Evolutionary conservation across 2,329 filamentous ascomycete species (phyloP).

Genomic region (Diplodia mutila): DNA sequence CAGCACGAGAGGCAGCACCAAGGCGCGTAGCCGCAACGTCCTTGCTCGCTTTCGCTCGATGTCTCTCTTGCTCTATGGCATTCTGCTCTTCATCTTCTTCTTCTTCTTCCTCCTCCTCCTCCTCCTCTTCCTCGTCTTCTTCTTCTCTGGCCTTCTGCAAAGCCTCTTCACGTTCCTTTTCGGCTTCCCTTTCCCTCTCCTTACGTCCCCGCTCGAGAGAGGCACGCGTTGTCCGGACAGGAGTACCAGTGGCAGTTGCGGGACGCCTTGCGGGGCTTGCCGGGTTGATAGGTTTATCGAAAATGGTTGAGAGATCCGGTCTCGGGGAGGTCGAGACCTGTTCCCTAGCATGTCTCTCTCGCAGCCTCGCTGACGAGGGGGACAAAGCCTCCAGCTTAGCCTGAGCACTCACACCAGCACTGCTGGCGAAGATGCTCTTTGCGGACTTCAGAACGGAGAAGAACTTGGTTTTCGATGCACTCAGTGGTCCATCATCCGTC

Average conservation of each 20-base stretch:
- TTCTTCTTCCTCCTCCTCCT: constrained; percentile 68
- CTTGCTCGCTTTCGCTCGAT: constrained; percentile 53
- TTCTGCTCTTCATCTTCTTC: constrained; percentile 64
- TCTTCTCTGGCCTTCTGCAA: constrained; percentile 71
- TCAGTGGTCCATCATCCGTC: constrained; percentile 76
- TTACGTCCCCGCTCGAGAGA: constrained; percentile 67
- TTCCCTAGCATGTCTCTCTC: constrained; percentile 34
- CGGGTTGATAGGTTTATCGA: constrained; percentile 20
- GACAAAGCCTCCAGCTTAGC: constrained; percentile 60
- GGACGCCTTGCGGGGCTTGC: constrained; percentile 17
- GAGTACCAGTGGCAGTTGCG: constrained; percentile 2
- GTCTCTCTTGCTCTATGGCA: constrained; percentile 38
- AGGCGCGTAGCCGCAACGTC: constrained; percentile 49
- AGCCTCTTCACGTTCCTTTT: constrained; percentile 66
- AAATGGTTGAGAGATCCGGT: constrained; percentile 4
- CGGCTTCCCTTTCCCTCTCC: constrained; percentile 59
- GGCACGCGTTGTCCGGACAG: constrained; percentile 51
- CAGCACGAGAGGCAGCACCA: constrained; percentile 19
- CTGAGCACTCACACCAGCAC: constrained; percentile 61
- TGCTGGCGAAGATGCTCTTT: constrained; percentile 82
- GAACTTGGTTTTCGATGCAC: constrained; percentile 89
- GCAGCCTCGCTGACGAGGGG: neutral
- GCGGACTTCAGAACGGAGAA: constrained; percentile 90
- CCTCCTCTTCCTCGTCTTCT: constrained; percentile 56
- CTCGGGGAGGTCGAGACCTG: constrained; percentile 39